Conservation (phyloP, 352 stramenopile species). For the Phytopythium mirpurense region DNA sequence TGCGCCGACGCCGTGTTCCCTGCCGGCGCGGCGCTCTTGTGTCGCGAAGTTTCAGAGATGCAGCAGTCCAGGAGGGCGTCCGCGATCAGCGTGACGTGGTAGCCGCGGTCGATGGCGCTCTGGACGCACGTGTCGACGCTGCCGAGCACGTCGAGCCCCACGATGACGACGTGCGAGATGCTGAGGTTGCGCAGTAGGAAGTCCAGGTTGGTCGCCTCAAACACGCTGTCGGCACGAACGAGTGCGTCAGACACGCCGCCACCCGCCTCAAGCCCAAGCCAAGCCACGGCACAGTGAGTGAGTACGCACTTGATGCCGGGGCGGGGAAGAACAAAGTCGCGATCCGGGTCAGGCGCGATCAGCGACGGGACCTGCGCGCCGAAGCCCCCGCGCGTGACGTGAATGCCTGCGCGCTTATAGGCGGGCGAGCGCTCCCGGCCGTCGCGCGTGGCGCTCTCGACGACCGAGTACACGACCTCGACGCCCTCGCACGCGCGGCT, state of each 20-base stretch:
- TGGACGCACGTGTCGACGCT: constrained; percentile 79
- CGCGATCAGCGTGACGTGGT: constrained; percentile 77
- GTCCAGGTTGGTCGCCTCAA: constrained; percentile 86
- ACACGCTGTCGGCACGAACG: constrained; percentile 42
- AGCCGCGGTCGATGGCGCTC: constrained; percentile 84
- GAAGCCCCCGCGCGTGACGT: constrained; percentile 61
- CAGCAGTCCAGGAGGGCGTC: constrained; percentile 47
- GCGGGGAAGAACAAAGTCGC: constrained; percentile 84
- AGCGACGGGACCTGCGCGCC: constrained; percentile 59
- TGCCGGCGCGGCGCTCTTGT: neutral
- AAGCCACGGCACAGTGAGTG: too few relatives aligned
- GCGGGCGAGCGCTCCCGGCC: constrained; percentile 76
- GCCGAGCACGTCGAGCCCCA: constrained; percentile 77
- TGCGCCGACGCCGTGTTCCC: too few relatives aligned
- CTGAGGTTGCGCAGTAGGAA: constrained; percentile 87
- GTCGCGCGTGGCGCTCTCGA: constrained; percentile 82
- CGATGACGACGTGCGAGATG: constrained; percentile 81
- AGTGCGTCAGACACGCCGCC: constrained; percentile 3
- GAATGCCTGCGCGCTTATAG: constrained; percentile 85
- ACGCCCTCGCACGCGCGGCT: constrained; percentile 42
- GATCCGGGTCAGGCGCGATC: constrained; percentile 33
- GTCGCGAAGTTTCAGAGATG: neutral
- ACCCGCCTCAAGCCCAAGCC: neutral
- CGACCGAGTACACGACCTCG: constrained; percentile 89
- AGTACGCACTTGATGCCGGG: constrained; percentile 64